Evolutionary conservation across 768 basidiomycete genomes (phyloP).

Genomic region (Tricholoma matsutake): DNA sequence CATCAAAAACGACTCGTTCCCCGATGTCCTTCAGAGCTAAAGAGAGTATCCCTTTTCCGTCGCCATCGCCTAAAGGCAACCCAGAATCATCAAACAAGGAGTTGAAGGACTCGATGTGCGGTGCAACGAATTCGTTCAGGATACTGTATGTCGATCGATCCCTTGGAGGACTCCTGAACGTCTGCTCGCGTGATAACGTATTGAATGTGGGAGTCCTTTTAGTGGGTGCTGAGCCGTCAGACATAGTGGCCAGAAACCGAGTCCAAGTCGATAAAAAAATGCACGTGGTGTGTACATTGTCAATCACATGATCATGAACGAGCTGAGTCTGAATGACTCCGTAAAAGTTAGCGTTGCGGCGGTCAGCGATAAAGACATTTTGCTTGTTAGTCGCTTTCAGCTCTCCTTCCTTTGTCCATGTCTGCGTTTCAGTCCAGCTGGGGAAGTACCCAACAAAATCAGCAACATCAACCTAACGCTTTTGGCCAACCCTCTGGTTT

Average conservation of each 20-base stretch:
- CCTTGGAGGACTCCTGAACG: conserved; percentile 73
- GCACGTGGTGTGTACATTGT: conserved; percentile 28
- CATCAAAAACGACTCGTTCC: conserved; percentile 91
- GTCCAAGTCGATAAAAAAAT: conserved; percentile 22
- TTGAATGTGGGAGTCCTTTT: conserved; percentile 62
- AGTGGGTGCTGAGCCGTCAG: conserved; percentile 40
- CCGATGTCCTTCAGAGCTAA: conserved; percentile 82
- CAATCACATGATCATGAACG: conserved; percentile 21
- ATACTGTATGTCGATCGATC: conserved; percentile 70
- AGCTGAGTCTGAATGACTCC: conserved; percentile 37
- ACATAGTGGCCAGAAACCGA: conserved; percentile 37
- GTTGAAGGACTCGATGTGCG: conserved; percentile 96
- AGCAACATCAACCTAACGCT: conserved; percentile 52
- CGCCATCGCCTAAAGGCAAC: conserved; percentile 67
- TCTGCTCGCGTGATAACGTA: conserved; percentile 75
- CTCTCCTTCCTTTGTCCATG: conserved; percentile 6
- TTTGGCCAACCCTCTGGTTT: conserved; percentile 73
- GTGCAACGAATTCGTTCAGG: conserved; percentile 88
- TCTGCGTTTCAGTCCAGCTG: conserved; percentile 48
- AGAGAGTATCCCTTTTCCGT: conserved; percentile 76
- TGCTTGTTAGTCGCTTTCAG: conserved; percentile 10
- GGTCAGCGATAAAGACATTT: conserved; percentile 8
- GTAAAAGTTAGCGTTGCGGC: conserved; percentile 14
- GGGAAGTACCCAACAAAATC: conserved; percentile 64
- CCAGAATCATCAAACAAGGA: conserved; percentile 92